Conservation (phyloP, 2,329 filamentous ascomycete genomes). For the Fusarium sulawesiense region DNA sequence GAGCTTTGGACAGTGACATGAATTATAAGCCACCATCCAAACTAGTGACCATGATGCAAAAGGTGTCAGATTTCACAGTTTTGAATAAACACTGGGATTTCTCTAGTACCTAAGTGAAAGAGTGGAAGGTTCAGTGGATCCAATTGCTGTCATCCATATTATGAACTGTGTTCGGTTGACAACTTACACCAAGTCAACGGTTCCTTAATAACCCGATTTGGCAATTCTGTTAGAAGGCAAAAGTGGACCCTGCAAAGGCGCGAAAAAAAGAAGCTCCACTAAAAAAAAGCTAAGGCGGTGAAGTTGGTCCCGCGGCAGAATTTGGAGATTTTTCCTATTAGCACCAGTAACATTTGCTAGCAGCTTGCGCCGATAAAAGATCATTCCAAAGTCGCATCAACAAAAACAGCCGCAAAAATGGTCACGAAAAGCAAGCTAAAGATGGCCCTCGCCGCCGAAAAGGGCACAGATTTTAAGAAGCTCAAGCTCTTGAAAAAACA, state of each 20-base stretch:
- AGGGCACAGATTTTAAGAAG: conserved; percentile 65
- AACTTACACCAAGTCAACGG: not conserved
- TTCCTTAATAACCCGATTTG: conserved; percentile 7
- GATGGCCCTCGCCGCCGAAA: conserved; percentile 65
- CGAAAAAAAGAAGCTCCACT: conserved; percentile 34
- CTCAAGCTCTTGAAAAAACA: conserved; percentile 61
- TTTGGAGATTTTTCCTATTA: conserved; percentile 48
- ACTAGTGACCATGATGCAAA: not conserved
- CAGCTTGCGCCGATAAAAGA: conserved; percentile 30
- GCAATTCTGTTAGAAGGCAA: not conserved
- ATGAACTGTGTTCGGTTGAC: too few species aligned
- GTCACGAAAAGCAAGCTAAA: conserved; percentile 63
- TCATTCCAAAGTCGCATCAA: conserved; percentile 25
- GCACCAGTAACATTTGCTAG: conserved; percentile 31
- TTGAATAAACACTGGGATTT: rapidly evolving
- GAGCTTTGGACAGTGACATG: not conserved
- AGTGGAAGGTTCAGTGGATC: too few species aligned
- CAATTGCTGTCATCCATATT: too few species aligned
- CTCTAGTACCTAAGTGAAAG: too few species aligned
- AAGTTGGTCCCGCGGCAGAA: conserved; percentile 45
- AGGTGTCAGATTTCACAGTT: not conserved
- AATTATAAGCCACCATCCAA: not conserved
- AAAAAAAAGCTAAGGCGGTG: conserved; percentile 47
- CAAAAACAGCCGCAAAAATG: conserved; percentile 47
- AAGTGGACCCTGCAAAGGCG: not conserved